Evolutionary conservation across 2,329 filamentous ascomycete genomes (phyloP).

Genomic region (Dissoconium aciculare): DNA sequence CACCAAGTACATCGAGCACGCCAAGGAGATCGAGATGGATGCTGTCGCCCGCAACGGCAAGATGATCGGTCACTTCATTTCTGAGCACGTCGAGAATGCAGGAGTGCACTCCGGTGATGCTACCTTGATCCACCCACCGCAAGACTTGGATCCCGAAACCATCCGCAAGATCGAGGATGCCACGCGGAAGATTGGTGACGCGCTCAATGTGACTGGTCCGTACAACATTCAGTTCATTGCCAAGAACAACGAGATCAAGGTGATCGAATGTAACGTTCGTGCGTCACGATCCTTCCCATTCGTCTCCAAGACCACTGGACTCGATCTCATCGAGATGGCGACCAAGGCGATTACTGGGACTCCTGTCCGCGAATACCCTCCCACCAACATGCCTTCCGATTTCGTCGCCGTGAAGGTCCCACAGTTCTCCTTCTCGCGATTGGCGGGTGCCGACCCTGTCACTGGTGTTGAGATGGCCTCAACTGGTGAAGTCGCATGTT

Average conservation of each 20-base stretch:
- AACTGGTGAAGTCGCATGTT: conserved; percentile 93
- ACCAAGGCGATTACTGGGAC: conserved; percentile 89
- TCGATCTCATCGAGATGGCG: conserved; percentile 95
- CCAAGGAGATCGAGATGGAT: conserved; percentile 99
- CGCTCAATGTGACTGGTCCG: conserved; percentile 87
- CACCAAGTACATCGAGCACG: conserved; percentile 98
- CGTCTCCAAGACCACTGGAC: conserved; percentile 95
- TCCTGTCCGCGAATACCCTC: conserved; percentile 69
- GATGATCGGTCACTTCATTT: conserved; percentile 91
- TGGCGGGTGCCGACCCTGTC: conserved; percentile 90
- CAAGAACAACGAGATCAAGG: conserved; percentile 98
- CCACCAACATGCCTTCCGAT: conserved; percentile 56
- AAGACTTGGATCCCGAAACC: conserved; percentile 80
- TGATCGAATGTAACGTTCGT: conserved; percentile 97
- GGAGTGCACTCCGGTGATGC: conserved; percentile 98
- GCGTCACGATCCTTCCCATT: conserved; percentile 96
- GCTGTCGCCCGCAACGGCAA: conserved; percentile 81
- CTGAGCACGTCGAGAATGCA: conserved; percentile 96
- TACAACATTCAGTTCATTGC: conserved; percentile 99
- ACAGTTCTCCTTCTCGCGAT: conserved; percentile 95
- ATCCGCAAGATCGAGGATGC: conserved; percentile 86
- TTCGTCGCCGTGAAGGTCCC: conserved; percentile 96
- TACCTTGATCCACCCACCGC: conserved; percentile 83
- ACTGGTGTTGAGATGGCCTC: conserved; percentile 98
- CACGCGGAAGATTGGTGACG: conserved; percentile 84